phyloP scores from a whole-genome alignment of 495 filamentous ascomycete species.

The Aspergillus nidulans region DNA sequence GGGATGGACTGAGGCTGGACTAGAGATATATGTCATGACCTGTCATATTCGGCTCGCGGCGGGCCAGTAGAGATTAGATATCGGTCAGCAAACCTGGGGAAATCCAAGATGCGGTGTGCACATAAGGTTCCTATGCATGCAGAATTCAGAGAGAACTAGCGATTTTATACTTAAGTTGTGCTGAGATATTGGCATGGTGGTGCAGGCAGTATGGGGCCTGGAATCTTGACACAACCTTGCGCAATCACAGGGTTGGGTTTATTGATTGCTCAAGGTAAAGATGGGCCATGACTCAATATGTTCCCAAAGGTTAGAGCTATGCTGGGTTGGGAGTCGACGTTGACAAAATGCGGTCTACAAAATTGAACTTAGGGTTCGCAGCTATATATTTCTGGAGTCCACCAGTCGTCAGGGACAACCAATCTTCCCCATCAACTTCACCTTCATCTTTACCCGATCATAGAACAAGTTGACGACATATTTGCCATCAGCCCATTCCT shows the following conservation, averaged over 20 bases:
- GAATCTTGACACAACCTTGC: background rate
- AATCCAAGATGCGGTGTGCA: conserved; percentile 10
- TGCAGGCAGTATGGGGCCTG: background rate
- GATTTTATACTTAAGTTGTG: background rate
- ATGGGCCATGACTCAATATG: background rate
- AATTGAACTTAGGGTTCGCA: background rate
- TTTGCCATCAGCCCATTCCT: no score
- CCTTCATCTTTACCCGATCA: background rate
- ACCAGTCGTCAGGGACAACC: conserved; percentile 3
- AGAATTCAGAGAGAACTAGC: background rate
- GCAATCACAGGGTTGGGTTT: background rate
- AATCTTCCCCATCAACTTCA: background rate
- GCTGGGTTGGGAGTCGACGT: background rate
- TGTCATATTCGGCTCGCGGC: conserved; percentile 7
- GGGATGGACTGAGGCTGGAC: background rate
- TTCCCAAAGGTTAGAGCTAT: background rate
- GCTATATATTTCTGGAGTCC: conserved; percentile 2
- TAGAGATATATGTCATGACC: background rate
- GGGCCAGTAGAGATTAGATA: conserved; percentile 6
- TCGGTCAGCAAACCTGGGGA: background rate
- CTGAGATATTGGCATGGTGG: background rate
- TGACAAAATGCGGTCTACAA: background rate
- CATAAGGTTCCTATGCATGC: background rate
- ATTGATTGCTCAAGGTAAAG: conserved; percentile 4
- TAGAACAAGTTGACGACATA: no score